Evolutionary conservation across 805 yeast genomes (phyloP).

Genomic region (Yamadazyma nakazawae): DNA sequence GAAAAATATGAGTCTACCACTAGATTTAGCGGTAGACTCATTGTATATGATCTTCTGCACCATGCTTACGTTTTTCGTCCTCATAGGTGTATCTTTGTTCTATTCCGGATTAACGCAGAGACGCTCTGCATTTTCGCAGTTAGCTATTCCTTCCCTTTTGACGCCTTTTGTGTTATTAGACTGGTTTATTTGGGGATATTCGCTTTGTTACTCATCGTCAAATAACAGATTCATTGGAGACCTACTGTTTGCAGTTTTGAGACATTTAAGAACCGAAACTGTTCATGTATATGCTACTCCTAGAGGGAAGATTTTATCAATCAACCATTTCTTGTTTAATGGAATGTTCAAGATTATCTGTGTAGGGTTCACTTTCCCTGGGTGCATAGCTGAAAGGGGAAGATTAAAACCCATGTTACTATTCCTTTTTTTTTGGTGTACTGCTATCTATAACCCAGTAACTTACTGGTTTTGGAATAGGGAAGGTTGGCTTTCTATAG

Average conservation of each 20-base stretch:
- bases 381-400: conserved; percentile 44
- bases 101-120: conserved; percentile 44
- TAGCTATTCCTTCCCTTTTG: conserved; percentile 33
- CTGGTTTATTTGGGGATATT: conserved; percentile 46
- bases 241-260: conserved; percentile 27
- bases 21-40: conserved; percentile 20
- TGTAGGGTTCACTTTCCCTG: conserved; percentile 41
- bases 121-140: conserved; percentile 39
- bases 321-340: conserved; percentile 38
- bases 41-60: conserved; percentile 38
- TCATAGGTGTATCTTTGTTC: conserved; percentile 37
- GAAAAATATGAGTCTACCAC: conserved; percentile 5
- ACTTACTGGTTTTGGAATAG: conserved; percentile 46
- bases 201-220: conserved; percentile 37
- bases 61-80: conserved; percentile 26
- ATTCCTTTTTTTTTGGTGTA: conserved; percentile 38
- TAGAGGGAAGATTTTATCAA: conserved; percentile 35
- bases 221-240: conserved; percentile 34
- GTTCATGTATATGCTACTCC: conserved; percentile 27
- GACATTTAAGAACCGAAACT: conserved; percentile 22
- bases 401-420: conserved; percentile 39
- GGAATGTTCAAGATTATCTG: conserved; percentile 38
- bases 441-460: conserved; percentile 40
- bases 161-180: conserved; percentile 33
- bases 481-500: conserved; percentile 41